phyloP scores from a whole-genome alignment of 1,139 yeast species.

The Geotrichum bryndzae region DNA sequence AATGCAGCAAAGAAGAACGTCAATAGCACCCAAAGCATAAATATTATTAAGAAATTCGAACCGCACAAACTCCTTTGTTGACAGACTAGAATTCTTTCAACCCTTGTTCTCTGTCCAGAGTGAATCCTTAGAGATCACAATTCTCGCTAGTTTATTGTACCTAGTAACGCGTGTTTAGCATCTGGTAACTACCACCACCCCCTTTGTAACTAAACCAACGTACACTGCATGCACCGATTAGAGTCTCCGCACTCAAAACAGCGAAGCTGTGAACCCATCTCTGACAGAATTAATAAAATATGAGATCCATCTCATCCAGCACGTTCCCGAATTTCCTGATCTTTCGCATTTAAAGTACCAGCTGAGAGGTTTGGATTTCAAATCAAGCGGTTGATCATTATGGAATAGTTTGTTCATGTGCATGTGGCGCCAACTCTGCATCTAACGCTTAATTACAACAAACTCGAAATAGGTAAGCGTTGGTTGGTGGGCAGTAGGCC shows the following conservation, averaged over 20 bases:
- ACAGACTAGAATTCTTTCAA: too few relatives aligned
- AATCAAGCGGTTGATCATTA: not conserved
- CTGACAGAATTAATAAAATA: not conserved
- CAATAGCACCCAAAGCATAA: too few relatives aligned
- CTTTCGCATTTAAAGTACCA: not conserved
- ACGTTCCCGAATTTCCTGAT: not conserved
- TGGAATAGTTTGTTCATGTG: not conserved
- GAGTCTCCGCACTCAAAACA: not conserved
- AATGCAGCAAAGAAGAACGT: too few relatives aligned
- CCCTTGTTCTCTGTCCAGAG: too few relatives aligned
- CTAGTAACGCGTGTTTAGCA: too few relatives aligned
- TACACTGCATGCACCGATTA: not conserved
- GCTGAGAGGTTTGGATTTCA: not conserved
- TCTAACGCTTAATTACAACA: not conserved
- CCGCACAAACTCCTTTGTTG: too few relatives aligned
- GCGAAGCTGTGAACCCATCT: not conserved
- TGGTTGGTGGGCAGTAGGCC: not conserved
- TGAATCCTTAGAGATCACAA: too few relatives aligned
- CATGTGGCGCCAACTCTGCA: not conserved
- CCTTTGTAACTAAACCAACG: not conserved
- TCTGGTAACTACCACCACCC: too few relatives aligned
- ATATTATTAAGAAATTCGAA: too few relatives aligned
- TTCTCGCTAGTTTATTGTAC: too few relatives aligned
- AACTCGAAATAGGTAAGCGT: not conserved
- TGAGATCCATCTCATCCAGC: not conserved